Percentiles rank a stretch among this genome's conserved stretches.
Evolutionary conservation across 768 basidiomycete species (phyloP).

Genomic region (Hygrocybe coccinea): DNA sequence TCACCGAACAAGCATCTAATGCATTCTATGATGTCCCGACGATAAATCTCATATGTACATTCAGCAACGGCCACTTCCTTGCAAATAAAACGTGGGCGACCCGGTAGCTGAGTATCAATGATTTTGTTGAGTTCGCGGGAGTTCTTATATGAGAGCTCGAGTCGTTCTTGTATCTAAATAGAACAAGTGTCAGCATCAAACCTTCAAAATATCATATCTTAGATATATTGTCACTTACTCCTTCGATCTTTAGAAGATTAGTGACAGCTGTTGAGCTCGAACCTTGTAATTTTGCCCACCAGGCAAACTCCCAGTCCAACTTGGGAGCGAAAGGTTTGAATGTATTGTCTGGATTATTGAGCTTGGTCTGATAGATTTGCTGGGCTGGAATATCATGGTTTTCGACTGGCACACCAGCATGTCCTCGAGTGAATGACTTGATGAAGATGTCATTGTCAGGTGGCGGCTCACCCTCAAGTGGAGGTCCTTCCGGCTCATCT

Average conservation of each 20-base stretch:
- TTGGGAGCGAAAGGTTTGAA: not conserved
- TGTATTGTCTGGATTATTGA: not conserved
- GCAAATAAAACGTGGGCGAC: constrained; percentile 22
- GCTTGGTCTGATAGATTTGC: not conserved
- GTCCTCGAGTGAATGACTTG: not conserved
- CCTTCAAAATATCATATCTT: too few species aligned
- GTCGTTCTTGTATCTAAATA: not conserved
- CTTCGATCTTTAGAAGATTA: not conserved
- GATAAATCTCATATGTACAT: constrained; percentile 20
- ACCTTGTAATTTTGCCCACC: not conserved
- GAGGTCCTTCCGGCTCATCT: not conserved
- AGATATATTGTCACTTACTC: too few species aligned
- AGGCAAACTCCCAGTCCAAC: not conserved
- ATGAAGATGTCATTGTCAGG: not conserved
- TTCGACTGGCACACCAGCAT: not conserved
- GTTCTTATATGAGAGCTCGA: constrained; percentile 30
- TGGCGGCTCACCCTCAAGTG: not conserved
- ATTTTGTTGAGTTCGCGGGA: constrained; percentile 31
- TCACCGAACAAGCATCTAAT: constrained; percentile 19
- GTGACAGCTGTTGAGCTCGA: not conserved
- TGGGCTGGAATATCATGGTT: not conserved
- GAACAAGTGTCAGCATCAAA: too few species aligned
- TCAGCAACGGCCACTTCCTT: constrained; percentile 22
- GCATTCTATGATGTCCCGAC: constrained; percentile 18
- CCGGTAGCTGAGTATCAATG: constrained; percentile 28